phyloP scores from a whole-genome alignment of 257 asterid species.

The Ocimum tenuiflorum region DNA sequence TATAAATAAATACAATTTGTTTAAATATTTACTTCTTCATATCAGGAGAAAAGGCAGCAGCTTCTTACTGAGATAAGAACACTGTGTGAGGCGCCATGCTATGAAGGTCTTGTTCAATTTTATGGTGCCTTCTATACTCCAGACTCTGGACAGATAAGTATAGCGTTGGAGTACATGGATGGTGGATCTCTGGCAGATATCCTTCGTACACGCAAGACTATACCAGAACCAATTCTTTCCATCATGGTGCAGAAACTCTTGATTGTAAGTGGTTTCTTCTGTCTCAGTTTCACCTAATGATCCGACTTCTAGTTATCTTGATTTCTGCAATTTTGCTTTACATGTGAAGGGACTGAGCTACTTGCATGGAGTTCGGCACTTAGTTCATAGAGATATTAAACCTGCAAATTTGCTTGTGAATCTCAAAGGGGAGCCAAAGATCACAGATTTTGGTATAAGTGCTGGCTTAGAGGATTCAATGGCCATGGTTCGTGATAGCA shows the following conservation, averaged over 20 bases:
- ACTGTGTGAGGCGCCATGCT: slow-evolving; percentile 90
- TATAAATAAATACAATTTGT: too few species aligned
- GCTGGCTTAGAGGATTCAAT: slow-evolving; percentile 95
- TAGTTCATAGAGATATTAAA: slow-evolving; percentile 97
- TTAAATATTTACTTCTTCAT: slow-evolving; percentile 12
- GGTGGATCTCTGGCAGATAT: slow-evolving; percentile 97
- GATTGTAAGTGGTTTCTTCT: slow-evolving; percentile 42
- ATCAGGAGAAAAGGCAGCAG: slow-evolving; percentile 95
- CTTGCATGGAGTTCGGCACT: slow-evolving; percentile 89
- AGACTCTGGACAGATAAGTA: slow-evolving; percentile 95
- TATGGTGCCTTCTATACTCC: slow-evolving; percentile 96
- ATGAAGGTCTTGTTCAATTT: slow-evolving; percentile 83
- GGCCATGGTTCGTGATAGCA: slow-evolving; percentile 77
- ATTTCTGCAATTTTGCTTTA: slow-evolving; percentile 17
- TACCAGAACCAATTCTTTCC: slow-evolving; percentile 82
- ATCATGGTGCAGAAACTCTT: slow-evolving; percentile 79
- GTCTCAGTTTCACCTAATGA: not conserved
- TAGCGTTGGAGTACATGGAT: slow-evolving; percentile 96
- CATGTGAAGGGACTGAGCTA: slow-evolving; percentile 71
- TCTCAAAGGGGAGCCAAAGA: slow-evolving; percentile 94
- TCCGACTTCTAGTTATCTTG: not conserved
- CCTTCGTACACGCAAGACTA: slow-evolving; percentile 45
- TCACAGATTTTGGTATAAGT: slow-evolving; percentile 98
- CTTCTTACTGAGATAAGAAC: slow-evolving; percentile 94
- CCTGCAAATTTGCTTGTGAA: slow-evolving; percentile 95